Evolutionary conservation across 129 eudicot species (phyloP).

Genomic region (Logfia minima): DNA sequence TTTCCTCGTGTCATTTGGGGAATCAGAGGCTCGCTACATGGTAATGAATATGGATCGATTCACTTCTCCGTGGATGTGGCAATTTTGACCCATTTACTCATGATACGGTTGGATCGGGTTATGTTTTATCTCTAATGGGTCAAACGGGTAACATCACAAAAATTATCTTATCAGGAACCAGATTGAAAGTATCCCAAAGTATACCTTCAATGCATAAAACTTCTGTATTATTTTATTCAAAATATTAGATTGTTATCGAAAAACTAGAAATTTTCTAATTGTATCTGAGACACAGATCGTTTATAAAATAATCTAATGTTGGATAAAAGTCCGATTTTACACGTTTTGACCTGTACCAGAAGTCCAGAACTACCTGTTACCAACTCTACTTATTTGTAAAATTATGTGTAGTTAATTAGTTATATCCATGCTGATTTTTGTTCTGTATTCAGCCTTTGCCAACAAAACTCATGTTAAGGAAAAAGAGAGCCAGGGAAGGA

Average conservation of each 20-base stretch:
- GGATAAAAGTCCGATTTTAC: background rate
- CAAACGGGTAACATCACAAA: background rate
- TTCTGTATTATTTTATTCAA: background rate
- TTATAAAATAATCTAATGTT: background rate
- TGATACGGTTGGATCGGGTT: background rate
- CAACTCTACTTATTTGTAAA: background rate
- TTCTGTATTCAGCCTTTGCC: constrained; percentile 75
- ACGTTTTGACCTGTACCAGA: background rate
- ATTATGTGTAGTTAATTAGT: background rate
- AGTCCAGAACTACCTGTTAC: background rate
- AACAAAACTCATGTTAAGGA: constrained; percentile 72
- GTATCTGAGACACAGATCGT: background rate
- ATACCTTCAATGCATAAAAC: background rate
- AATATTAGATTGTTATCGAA: background rate
- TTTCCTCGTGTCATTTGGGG: constrained; percentile 78
- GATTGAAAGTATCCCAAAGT: background rate
- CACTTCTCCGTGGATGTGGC: background rate
- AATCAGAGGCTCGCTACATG: constrained; percentile 71
- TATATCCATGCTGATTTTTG: background rate
- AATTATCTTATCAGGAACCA: background rate
- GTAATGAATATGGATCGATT: constrained; percentile 35
- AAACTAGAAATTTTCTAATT: background rate
- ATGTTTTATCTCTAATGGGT: background rate
- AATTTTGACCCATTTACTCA: background rate
- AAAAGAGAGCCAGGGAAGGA: constrained; percentile 87